Conservation (phyloP, 2,329 filamentous ascomycete genomes). For the Monilinia polystroma region DNA sequence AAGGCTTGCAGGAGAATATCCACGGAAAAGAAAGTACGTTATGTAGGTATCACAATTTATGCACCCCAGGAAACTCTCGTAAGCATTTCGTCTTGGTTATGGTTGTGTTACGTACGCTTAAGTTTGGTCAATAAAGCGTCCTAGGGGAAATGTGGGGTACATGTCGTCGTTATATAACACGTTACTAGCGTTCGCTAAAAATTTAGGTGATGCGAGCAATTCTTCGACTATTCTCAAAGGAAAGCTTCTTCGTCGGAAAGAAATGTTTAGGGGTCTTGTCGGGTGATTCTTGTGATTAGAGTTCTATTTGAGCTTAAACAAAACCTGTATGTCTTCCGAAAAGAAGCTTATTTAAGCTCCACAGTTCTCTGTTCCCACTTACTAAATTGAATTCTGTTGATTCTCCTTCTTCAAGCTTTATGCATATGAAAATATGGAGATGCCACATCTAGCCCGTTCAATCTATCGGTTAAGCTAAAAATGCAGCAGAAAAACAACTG, state of each 20-base stretch:
- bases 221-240: background rate
- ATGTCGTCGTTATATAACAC: background rate
- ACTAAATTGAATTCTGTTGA: background rate
- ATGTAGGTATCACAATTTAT: background rate
- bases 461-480: background rate
- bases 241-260: background rate
- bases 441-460: background rate
- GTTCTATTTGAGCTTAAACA: no score
- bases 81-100: background rate
- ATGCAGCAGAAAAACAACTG: background rate
- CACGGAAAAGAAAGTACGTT: background rate
- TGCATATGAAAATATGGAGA: background rate
- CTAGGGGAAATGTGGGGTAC: constrained; percentile 11
- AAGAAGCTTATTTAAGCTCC: background rate
- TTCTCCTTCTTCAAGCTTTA: background rate
- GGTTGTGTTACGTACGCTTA: background rate
- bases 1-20: constrained; percentile 7
- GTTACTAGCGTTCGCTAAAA: background rate
- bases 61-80: constrained; percentile 10
- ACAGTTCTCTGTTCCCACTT: background rate
- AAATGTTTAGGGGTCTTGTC: background rate
- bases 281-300: background rate
- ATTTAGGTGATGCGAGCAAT: background rate
- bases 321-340: background rate
- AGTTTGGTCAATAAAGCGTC: background rate